Conservation (phyloP, 2,329 filamentous ascomycete genomes). For the Juglanconis sp. region DNA sequence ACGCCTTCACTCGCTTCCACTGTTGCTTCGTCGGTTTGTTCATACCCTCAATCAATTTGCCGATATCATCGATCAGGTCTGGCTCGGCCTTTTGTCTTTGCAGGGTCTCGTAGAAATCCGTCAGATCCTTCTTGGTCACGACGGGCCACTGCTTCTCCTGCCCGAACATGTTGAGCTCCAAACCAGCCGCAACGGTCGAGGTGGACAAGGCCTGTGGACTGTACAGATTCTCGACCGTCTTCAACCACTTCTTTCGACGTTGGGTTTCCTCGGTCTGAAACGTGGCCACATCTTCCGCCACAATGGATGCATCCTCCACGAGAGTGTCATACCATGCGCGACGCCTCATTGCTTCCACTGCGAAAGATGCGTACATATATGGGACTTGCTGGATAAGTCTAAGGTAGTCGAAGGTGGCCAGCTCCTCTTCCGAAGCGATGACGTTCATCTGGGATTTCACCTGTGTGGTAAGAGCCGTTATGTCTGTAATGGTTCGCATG, state of each 20-base stretch:
- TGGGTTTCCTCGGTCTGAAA: constrained; percentile 93
- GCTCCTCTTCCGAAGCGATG: constrained; percentile 70
- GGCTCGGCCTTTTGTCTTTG: constrained; percentile 63
- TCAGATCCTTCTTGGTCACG: constrained; percentile 71
- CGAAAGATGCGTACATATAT: constrained; percentile 82
- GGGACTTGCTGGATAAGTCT: constrained; percentile 79
- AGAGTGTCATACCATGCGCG: constrained; percentile 92
- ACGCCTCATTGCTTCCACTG: constrained; percentile 80
- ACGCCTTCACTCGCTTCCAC: constrained; percentile 81
- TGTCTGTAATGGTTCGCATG: constrained; percentile 78
- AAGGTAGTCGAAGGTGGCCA: constrained; percentile 77
- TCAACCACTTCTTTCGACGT: constrained; percentile 85
- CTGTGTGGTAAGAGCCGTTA: constrained; percentile 71
- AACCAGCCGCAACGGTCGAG: constrained; percentile 67
- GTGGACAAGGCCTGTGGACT: constrained; percentile 57
- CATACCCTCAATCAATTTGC: constrained; percentile 74
- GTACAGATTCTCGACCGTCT: constrained; percentile 73
- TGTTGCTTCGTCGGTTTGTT: constrained; percentile 82
- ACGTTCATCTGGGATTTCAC: constrained; percentile 70
- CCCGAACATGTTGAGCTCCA: constrained; percentile 82
- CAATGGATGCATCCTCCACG: constrained; percentile 76
- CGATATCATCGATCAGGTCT: constrained; percentile 66
- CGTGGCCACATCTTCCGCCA: constrained; percentile 88
- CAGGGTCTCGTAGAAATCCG: constrained; percentile 67
- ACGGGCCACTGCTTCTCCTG: constrained; percentile 79